Percentiles rank a stretch among this genome's conserved stretches.
Conservation (phyloP, 768 basidiomycete species). For the Termitomyces eurrhizus region DNA sequence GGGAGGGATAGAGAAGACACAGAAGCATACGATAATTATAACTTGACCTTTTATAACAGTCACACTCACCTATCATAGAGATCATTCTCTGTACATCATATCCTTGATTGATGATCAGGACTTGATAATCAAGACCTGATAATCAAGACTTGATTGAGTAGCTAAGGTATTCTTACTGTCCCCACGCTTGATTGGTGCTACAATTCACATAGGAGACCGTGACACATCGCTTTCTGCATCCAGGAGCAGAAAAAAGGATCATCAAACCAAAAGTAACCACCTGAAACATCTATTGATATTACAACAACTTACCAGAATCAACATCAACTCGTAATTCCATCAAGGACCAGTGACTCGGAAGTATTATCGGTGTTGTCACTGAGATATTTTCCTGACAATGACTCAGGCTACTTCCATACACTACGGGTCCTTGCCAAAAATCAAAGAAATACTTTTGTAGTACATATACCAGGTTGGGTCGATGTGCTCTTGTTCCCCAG, state of each 20-base stretch:
- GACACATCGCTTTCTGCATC: not conserved
- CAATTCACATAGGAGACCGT: not conserved
- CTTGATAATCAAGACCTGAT: too few relatives aligned
- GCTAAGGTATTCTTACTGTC: too few relatives aligned
- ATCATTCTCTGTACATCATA: not conserved
- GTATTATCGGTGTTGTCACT: not conserved
- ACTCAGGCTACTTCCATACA: not conserved
- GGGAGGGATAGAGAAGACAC: not conserved
- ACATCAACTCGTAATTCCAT: too few relatives aligned
- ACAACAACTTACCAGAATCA: too few relatives aligned
- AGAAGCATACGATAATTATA: not conserved
- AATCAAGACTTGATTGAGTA: too few relatives aligned
- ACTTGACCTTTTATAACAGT: not conserved
- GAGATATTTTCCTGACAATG: not conserved
- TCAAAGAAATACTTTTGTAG: not conserved
- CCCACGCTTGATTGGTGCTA: too few relatives aligned
- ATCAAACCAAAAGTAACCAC: not conserved
- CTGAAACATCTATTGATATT: not conserved
- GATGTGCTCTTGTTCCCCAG: not conserved
- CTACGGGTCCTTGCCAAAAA: not conserved
- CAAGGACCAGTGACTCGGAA: too few relatives aligned
- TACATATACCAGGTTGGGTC: too few relatives aligned
- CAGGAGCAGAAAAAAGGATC: not conserved
- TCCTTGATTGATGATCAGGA: not conserved
- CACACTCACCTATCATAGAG: too few relatives aligned